Base-by-base conservation (phyloP, 805 yeast species). In the Pichia rugopelliculosa region DNA sequence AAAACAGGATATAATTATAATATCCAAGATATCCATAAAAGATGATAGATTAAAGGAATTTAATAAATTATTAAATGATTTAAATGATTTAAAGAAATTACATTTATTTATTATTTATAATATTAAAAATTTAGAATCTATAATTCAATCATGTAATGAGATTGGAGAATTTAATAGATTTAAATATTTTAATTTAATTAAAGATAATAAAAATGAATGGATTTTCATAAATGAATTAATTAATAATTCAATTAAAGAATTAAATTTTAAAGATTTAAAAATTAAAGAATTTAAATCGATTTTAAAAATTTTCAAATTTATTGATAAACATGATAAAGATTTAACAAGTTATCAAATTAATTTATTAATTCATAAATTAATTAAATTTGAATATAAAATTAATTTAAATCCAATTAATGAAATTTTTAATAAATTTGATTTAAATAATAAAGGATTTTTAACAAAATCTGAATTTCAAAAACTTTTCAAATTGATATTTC, bases 401-500 rank as follows among this genome's bases (percentile, higher is more conserved):
- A 39, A 36, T 8, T 15, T 53, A 21, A 55, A 52, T 42, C 49
- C 52, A 4, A 40, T 58, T 44, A 45, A 71, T 51, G 56, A 69
- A 5, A 67, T 72, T 15, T 75, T 76, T 51, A 57, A 73, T 11
- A 68, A 66, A 48, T 70, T 70, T 48, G 67, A 64, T 48, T 60
- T 57, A 27, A 65, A 67, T 1, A 61, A 61, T 41, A 68, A 68
- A 47, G 65, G 66, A 36, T 59, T 64, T 33, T 58, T 75, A 45
- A 62, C 65, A 30, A 69, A 69, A 46, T 42, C 51, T 11, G 79
- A 75, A 55, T 76, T 75, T 50, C 59, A 64, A 3, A 68, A 67
- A 0, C 73, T 76, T 3, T 56, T 75, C 49, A 65, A 66, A n/a
- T 59, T 68, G 37, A 57, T 74, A 22, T 75, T 75, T 21, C 64